Conservation (phyloP, 2,329 filamentous ascomycete genomes). For the Pseudogymnoascus sp. region DNA sequence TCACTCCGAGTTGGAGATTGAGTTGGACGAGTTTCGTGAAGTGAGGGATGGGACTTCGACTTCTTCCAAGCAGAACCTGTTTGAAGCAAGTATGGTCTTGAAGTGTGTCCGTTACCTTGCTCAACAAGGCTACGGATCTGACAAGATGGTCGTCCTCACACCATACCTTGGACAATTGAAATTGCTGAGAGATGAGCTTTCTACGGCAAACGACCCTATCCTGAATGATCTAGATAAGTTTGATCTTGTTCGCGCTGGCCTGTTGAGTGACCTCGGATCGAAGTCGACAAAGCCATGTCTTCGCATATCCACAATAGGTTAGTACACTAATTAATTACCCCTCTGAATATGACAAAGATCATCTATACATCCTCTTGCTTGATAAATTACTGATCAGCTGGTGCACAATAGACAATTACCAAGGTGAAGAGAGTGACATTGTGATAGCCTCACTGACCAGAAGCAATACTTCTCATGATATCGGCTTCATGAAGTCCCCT, state of each 20-base stretch:
- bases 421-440: slow-evolving; percentile 70
- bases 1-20: slow-evolving; percentile 48
- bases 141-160: slow-evolving; percentile 60
- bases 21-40: slow-evolving; percentile 38
- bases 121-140: slow-evolving; percentile 62
- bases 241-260: slow-evolving; percentile 55
- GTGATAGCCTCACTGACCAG: slow-evolving; percentile 61
- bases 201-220: slow-evolving; percentile 52
- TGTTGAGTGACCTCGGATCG: slow-evolving; percentile 47
- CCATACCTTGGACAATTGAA: slow-evolving; percentile 65
- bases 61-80: slow-evolving; percentile 53
- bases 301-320: slow-evolving; percentile 63
- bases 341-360: neutral
- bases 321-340: slow-evolving; percentile 21
- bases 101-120: slow-evolving; percentile 58
- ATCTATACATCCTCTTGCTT: neutral
- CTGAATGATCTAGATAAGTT: slow-evolving; percentile 62
- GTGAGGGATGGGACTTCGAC: slow-evolving; percentile 40
- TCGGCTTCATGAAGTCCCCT: slow-evolving; percentile 61
- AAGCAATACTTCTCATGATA: slow-evolving; percentile 55
- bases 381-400: slow-evolving; percentile 7
- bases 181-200: slow-evolving; percentile 46
- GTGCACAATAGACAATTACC: slow-evolving; percentile 65
- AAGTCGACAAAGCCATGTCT: slow-evolving; percentile 46
- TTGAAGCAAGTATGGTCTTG: slow-evolving; percentile 60